Evolutionary conservation across 1,284 basidiomycete species (phyloP).

Genomic region (Pseudozyma sp.): DNA sequence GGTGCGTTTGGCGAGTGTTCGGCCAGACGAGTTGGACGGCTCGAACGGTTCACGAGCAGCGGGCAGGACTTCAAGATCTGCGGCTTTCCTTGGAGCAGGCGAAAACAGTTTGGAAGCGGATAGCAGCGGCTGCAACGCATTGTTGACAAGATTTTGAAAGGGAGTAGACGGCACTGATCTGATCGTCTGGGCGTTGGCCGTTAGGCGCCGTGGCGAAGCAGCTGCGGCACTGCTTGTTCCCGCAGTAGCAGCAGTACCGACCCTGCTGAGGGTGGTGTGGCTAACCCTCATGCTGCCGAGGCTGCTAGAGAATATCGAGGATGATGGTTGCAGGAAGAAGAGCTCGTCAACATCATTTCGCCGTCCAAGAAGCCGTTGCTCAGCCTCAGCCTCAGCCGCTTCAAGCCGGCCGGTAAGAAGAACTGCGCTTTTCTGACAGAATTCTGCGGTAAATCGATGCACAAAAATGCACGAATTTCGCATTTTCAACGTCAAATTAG

Average conservation of each 20-base stretch:
- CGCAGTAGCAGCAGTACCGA: neutral
- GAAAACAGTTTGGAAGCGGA: conserved; percentile 5
- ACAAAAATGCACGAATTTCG: neutral
- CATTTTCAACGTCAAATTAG: conserved; percentile 2
- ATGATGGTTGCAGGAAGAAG: neutral
- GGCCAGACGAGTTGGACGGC: neutral
- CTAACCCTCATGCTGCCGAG: neutral
- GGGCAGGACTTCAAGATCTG: neutral
- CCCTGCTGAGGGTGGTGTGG: neutral
- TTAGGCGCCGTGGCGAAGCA: neutral
- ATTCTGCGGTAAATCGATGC: too few relatives aligned
- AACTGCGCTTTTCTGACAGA: neutral
- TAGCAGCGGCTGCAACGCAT: conserved; percentile 7
- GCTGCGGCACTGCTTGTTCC: neutral
- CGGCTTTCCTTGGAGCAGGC: neutral
- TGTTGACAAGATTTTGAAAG: conserved; percentile 29
- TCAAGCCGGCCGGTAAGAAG: conserved; percentile 44
- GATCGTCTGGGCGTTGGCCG: neutral
- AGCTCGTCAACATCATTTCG: neutral
- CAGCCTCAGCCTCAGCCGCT: neutral
- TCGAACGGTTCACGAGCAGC: neutral
- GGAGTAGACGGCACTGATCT: neutral
- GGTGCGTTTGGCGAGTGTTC: neutral
- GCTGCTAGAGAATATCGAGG: neutral
- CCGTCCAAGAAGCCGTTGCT: conserved; percentile 16